phyloP scores from a whole-genome alignment of 805 yeast genomes.

The Nakazawaea siamensis region DNA sequence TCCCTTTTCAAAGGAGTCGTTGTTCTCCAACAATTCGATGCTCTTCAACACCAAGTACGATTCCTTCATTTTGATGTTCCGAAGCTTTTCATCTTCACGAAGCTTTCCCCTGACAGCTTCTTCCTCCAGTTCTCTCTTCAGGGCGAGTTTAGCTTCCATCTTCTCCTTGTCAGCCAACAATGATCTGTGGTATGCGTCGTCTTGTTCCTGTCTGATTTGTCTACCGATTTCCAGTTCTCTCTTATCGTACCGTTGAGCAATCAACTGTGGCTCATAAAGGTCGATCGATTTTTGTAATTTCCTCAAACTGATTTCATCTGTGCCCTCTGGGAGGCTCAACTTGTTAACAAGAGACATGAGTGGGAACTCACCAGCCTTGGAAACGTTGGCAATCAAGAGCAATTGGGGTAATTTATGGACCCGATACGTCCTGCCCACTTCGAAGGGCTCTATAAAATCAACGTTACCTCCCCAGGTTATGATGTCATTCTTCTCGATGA shows the following conservation, averaged over 20 bases:
- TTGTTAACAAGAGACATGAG: constrained; percentile 41
- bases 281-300: constrained; percentile 34
- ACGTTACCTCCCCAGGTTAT: constrained; percentile 59
- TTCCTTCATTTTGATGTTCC: constrained; percentile 14
- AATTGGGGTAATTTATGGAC: constrained; percentile 49
- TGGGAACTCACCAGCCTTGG: constrained; percentile 39
- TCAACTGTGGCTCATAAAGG: constrained; percentile 54
- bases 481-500: constrained; percentile 32
- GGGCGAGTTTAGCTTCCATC: constrained; percentile 32
- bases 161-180: constrained; percentile 48
- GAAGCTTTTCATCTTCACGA: constrained; percentile 13
- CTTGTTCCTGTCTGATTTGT: constrained; percentile 54
- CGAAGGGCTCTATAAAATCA: constrained; percentile 55
- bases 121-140: constrained; percentile 17
- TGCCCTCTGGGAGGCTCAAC: constrained; percentile 16
- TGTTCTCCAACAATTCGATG: constrained; percentile 6
- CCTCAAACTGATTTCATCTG: constrained; percentile 16
- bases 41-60: constrained; percentile 16
- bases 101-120: constrained; percentile 14
- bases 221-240: constrained; percentile 53
- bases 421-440: constrained; percentile 48
- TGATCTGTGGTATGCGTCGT: constrained; percentile 56
- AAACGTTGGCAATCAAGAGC: constrained; percentile 45
- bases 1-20: constrained; percentile 17
- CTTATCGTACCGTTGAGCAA: constrained; percentile 50